These are phyloP conservation scores for Lasiosphaeria hispida DNA, from an alignment of 495 filamentous ascomycete species.

Conservation along the genomic window DNA sequence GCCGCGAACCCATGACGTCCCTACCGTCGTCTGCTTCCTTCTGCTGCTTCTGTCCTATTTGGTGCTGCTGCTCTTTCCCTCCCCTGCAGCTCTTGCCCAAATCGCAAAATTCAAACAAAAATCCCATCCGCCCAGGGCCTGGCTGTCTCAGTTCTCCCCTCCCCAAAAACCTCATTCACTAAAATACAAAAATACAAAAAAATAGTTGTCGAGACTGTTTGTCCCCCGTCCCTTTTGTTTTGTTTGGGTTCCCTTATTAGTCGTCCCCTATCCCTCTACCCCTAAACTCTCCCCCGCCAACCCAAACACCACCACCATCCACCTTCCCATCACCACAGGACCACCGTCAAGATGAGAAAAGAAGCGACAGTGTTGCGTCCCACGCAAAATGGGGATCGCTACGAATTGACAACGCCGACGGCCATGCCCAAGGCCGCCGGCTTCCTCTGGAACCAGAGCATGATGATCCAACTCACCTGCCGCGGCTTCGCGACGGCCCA, in stretches of 20 bases:
- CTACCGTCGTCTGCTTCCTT: conserved; percentile 16
- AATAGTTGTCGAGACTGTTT: conserved; percentile 8
- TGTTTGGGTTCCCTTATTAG: background rate
- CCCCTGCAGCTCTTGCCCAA: background rate
- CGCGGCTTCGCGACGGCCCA: conserved; percentile 56
- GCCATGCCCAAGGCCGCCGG: conserved; percentile 54
- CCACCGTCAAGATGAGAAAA: conserved; percentile 25
- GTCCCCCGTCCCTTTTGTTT: conserved; percentile 1
- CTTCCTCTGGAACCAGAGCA: conserved; percentile 60
- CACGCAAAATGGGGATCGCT: conserved; percentile 51
- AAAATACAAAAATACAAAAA: conserved; percentile 12
- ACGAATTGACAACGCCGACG: conserved; percentile 54
- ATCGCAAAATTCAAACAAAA: conserved; percentile 9
- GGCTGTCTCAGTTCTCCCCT: background rate
- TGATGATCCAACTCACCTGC: conserved; percentile 60
- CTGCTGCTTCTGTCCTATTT: conserved; percentile 11
- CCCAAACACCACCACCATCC: background rate
- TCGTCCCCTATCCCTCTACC: background rate
- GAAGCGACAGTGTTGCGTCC: conserved; percentile 38
- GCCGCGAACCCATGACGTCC: conserved; percentile 17
- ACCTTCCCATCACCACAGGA: background rate
- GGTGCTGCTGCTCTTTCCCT: conserved; percentile 1
- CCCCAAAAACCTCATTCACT: background rate
- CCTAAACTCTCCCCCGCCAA: background rate
- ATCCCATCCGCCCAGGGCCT: conserved; percentile 14